phyloP scores from a whole-genome alignment of 2,329 filamentous ascomycete genomes.

The Fusarium poae region DNA sequence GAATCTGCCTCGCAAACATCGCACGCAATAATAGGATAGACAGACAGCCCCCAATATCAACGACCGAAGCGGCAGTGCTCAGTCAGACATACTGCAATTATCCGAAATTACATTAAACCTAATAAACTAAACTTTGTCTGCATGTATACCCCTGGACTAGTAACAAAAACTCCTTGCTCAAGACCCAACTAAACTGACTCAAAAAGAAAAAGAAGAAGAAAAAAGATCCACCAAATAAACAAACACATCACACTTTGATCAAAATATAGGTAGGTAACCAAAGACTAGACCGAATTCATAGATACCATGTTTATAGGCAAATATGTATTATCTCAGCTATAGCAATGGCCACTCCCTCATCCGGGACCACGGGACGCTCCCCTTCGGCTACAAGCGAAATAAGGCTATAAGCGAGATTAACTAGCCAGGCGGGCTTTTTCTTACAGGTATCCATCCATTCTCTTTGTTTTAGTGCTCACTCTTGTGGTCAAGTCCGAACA shows the following conservation, averaged over 20 bases:
- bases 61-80: background rate
- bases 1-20: background rate
- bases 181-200: background rate
- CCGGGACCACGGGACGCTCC: constrained; percentile 24
- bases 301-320: too few relatives aligned
- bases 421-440: constrained; percentile 5
- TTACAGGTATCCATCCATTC: background rate
- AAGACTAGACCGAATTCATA: background rate
- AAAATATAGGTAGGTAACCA: background rate
- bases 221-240: background rate
- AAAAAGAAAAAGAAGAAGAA: background rate
- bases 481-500: background rate
- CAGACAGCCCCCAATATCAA: constrained; percentile 1
- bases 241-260: background rate
- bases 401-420: constrained; percentile 31
- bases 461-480: constrained; percentile 26
- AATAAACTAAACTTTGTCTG: background rate
- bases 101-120: constrained; percentile 6
- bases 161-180: background rate
- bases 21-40: background rate
- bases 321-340: background rate
- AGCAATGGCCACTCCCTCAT: constrained; percentile 1
- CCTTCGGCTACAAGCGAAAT: constrained; percentile 38
- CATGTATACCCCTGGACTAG: background rate
- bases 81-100: background rate